Base-by-base conservation (phyloP, 805 yeast genomes). In the Yamadazyma laniorum region DNA sequence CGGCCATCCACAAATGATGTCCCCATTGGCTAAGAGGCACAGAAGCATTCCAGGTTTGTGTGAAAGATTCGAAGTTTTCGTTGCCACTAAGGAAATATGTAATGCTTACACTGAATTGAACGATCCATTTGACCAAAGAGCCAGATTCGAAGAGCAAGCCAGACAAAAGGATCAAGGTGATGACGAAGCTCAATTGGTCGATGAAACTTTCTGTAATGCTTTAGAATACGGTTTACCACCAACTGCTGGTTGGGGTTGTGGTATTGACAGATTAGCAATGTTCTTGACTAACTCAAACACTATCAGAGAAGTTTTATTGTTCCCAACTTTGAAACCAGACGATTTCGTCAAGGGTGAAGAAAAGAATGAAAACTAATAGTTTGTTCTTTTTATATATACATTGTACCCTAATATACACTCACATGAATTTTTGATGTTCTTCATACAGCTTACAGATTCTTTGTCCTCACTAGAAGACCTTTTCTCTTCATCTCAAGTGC, bases 1-100 rank as follows among this genome's bases (percentile, higher is more conserved):
- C 58, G 99, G 99, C 55, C 99, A 91, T 67, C 99, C 99, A 43
- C 97, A 91, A 74, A 88, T 91, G 95, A 91, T 91, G 99, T 91
- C 98, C 42, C 99, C 99, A 51, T 78, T 91, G 68, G 99, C 99
- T 61, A 91, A 91, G 75, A 87, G 86, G 72, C 86, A 91, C 63
- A 83, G 99, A 70, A 76, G 82, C 44, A 75, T 78, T 48, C 95
- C 96, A 44, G 99, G 99, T 56, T 74, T 91, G 61, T 89, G 97
- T 77, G 99, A 91, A 72, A 82, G 99, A 69, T 91, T 91, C 64
- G 99, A 91, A 74, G 96, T 93, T 43, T 91, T 91, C 58, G 98
- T 93, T 51, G 98, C 96, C 40, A 93, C 98, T 51, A 91, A 91
- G 77, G 99, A 91, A 75, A 90, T 91, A 53, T 85, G 93, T 77